Conservation (phyloP, 202 grass and related monocot genomes). For the Miscanthus sacchariflorus region DNA sequence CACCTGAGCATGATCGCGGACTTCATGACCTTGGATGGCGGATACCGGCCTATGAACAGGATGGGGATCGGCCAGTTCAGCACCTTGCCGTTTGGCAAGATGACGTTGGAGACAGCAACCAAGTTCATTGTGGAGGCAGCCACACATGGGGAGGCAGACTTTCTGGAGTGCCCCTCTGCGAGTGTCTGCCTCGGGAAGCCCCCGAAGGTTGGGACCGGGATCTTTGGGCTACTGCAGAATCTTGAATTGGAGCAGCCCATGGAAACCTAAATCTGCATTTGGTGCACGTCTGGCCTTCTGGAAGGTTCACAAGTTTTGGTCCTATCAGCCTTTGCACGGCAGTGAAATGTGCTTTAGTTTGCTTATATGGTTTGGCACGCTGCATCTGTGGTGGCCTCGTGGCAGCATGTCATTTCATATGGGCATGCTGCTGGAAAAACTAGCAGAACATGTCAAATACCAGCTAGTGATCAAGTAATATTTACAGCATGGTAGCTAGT, state of each 20-base stretch:
- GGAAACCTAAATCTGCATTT: not conserved
- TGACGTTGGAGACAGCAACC: constrained; percentile 88
- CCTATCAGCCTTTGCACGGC: not conserved
- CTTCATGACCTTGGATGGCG: constrained; percentile 91
- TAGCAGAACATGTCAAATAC: not conserved
- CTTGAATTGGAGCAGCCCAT: constrained; percentile 28
- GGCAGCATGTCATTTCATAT: not conserved
- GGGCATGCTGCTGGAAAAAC: not conserved
- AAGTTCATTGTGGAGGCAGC: constrained; percentile 90
- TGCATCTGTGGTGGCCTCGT: not conserved
- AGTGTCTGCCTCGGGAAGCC: constrained; percentile 86
- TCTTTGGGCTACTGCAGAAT: constrained; percentile 80
- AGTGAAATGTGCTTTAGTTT: not conserved
- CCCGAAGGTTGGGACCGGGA: constrained; percentile 78
- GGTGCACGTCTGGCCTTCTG: not conserved
- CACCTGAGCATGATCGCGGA: constrained; percentile 83
- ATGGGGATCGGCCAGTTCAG: constrained; percentile 66
- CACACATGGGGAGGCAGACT: constrained; percentile 73
- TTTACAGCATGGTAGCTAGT: not conserved
- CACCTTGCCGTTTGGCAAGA: constrained; percentile 91
- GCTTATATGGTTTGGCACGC: not conserved
- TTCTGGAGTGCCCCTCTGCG: constrained; percentile 70
- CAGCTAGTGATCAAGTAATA: not conserved
- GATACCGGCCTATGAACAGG: constrained; percentile 80
- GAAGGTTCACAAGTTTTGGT: not conserved